Evolutionary conservation across 1,139 yeast species (phyloP), one percentile per base, ranked within the genome.

Genomic region (Meyerozyma smithsonii): DNA sequence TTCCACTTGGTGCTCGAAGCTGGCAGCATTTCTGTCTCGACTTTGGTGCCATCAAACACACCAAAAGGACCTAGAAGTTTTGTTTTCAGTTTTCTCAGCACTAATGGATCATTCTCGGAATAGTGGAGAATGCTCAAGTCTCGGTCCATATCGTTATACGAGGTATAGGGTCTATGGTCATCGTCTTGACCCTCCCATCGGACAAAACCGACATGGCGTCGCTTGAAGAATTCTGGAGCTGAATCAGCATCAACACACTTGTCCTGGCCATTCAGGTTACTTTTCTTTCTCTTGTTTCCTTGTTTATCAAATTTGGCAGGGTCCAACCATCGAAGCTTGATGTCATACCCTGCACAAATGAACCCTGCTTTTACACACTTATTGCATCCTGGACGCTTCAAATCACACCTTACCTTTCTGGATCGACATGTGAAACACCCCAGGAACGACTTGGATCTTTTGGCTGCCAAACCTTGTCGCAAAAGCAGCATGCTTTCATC

Each of bases 11-110:
- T 5, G 4, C 12, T 14, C 15, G 18, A 8, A 16, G 21, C 8
- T 11, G 33, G 12, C 7, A 10, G 19, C 11, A 11, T 10, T 3
- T 10, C 17, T 10, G 25, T 11, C 12, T 12, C n/a, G 5, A 23
- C 25, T 23, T 23, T 23, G 25, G 25, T 23, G 6, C 39, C 47
- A 23, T 47, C 48, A 52, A 89, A 87, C 1, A 86, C 95, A 1
- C 95, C 96, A 65, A 88, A 89, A 8, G 95, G 95, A 0, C 96
- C 95, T 39, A 76, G 61, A 11, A 77, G 56, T 61, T 77, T 73
- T 0, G 94, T 82, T 42, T 73, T 72, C 2, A 69, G 67, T 23
- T 62, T 64, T 4, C 39, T 39, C 16, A 50, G 49, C 1, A 64
- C 67, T 38, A 74, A 58, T 4, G 52, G 47, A 39, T 66, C 67